Base-by-base conservation (phyloP, 2,329 filamentous ascomycete genomes). In the Claviceps pazoutovae region DNA sequence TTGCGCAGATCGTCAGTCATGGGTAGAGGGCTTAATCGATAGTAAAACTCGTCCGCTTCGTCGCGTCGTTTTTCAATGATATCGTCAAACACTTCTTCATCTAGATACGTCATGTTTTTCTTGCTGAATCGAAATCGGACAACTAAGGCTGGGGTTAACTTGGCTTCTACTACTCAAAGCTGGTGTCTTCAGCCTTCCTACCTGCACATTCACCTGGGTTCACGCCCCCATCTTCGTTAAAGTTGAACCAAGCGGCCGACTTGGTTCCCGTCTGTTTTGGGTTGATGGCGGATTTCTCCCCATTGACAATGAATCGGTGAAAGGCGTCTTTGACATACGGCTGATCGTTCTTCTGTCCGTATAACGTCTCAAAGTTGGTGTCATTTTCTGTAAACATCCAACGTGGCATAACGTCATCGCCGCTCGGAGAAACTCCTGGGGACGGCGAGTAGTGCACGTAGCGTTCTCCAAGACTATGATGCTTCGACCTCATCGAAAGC, bases 41-140 rank as follows among this genome's bases (percentile, higher is more conserved):
- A 93, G 73, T 94, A 97, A 66, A 97, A 97, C 55, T 97, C 90
- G 64, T 97, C 91, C 6, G 91, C 91, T 62, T 97, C 91, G n/a
- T 86, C 79, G 55, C 80, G 82, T 59, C 89, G 83, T 64, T 83
- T 82, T 61, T 97, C 90, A 54, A 97, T 84, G 57, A 93, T 80
- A 62, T 96, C 83, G 63, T 97, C 91, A 56, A 97, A 93, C 38
- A 84, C 75, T 66, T 95, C 91, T 70, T 97, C 91, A 61, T 97
- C 90, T 23, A 97, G 76, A 65, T 89, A 95, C 17, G 78, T 75
- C 48, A 88, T 82, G 52, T 81, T 74, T 63, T 82, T 84, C 61
- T 78, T 84, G 26, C 89, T 90, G 51, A 97, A 76, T 42, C 88
- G 83, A 71, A 97, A 95, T 62, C 91, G 87, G 45, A 97, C 88